Base-by-base conservation (phyloP, 2,329 filamentous ascomycete genomes). In the Scedosporium apiospermum region DNA sequence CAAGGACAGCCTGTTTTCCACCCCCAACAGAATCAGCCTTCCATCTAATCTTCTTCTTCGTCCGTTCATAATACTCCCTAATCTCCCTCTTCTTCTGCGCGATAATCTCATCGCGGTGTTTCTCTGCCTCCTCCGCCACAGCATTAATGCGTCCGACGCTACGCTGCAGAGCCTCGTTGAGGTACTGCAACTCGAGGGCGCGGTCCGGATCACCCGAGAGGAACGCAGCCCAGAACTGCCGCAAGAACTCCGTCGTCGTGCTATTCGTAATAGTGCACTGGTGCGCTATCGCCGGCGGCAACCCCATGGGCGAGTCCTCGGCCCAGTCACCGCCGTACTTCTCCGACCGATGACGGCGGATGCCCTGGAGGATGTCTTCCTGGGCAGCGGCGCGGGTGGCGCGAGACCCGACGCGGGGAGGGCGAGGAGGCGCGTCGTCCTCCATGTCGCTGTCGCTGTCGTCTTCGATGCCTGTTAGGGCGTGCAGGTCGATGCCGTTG, bases 181-280 rank as follows among this genome's bases (percentile, higher is more conserved):
- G 82, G 65, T 90, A 91, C 6, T 87, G 86, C 14, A 97, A 81
- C 74, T 99, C 93, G 51, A 82, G 81, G 0, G 91, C 90, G 41
- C 91, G 87, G 64, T 91, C 88, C 1, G 90, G 77, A 70, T 97
- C 91, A 14, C 93, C 93, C 0, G 93, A 97, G 27, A 96, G 81
- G 70, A 96, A 99, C 0, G 93, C 87, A 41, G 85, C 83, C 93
- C 93, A 99, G 77, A 99, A 99, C 73, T 98, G 96, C 69, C 93
- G 90, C n/a, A 99, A 78, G 70, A 98, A 99, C 71, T 99, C 95
- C 44, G 90, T 88, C 0, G 91, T 96, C 0, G 95, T 99, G 61
- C 93, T 93, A 72, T 98, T 92, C 0, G 93, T 96, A 62, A 86
- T 74, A 49, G 75, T 76, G 67, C 84, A 86, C 62, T 83, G 83